A percentile compares a stretch with the other conserved stretches of the same genome.
Conservation (phyloP, 306 rosid genomes). For the Gastrolobium villosum region DNA sequence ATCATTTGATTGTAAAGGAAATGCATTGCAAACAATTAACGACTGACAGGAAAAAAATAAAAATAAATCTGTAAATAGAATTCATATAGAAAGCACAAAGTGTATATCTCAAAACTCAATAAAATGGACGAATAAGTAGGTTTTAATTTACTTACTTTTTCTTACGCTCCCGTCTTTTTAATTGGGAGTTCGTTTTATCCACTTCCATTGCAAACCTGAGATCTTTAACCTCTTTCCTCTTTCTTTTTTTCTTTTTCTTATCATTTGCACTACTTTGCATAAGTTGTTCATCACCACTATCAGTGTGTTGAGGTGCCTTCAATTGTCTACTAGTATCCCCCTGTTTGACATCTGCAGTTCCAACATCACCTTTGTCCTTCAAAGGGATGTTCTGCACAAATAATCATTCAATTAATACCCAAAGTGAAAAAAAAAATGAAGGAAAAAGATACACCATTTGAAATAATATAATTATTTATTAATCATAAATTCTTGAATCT, state of each 20-base stretch:
- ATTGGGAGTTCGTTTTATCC: conserved; percentile 58
- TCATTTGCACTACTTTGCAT: conserved; percentile 48
- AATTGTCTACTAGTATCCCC: conserved; percentile 43
- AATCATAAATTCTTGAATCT: neutral
- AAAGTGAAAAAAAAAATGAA: neutral
- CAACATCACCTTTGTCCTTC: conserved; percentile 45
- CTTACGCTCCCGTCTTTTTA: conserved; percentile 71
- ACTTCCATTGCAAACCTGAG: conserved; percentile 70
- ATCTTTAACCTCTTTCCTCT: conserved; percentile 80
- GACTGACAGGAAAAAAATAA: neutral
- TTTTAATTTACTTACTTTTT: conserved; percentile 67
- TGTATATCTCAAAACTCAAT: neutral
- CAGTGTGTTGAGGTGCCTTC: conserved; percentile 46
- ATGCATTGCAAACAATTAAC: neutral
- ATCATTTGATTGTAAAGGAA: conserved; percentile 2
- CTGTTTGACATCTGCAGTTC: conserved; percentile 47
- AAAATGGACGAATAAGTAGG: conserved; percentile 4
- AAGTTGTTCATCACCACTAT: conserved; percentile 40
- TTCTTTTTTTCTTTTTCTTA: conserved; percentile 80
- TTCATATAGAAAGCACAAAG: neutral
- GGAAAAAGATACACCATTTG: neutral
- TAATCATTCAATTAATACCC: conserved; percentile 24
- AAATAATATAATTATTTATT: conserved; percentile 11
- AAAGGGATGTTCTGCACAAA: conserved; percentile 47
- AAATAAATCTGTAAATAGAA: neutral